Conservation (phyloP, 2,329 filamentous ascomycete species). For the Paraphoma sp. region DNA sequence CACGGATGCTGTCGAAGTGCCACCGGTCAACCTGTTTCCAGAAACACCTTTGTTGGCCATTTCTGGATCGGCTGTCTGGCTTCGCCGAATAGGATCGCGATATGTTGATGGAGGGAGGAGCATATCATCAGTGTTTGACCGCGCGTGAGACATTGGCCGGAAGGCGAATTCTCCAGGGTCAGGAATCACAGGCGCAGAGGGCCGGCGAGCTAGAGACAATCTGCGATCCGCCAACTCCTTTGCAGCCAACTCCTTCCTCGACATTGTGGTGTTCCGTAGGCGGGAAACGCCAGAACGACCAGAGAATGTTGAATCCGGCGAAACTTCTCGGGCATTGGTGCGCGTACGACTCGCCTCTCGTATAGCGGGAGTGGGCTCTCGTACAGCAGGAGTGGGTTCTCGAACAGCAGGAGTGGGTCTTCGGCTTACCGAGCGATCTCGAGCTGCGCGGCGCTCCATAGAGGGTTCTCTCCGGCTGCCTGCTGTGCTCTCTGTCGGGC, state of each 20-base stretch:
- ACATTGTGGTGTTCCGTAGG: conserved; percentile 37
- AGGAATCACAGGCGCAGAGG: conserved; percentile 80
- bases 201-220: conserved; percentile 76
- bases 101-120: conserved; percentile 43
- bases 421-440: conserved; percentile 47
- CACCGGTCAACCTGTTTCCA: conserved; percentile 38
- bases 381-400: conserved; percentile 34
- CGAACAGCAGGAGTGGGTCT: conserved; percentile 35
- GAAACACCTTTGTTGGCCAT: conserved; percentile 49
- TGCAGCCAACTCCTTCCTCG: conserved; percentile 61
- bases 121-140: conserved; percentile 51
- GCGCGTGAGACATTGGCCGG: conserved; percentile 41
- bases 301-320: conserved; percentile 45
- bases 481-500: conserved; percentile 53
- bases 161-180: conserved; percentile 66
- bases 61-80: conserved; percentile 70
- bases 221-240: conserved; percentile 88
- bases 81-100: conserved; percentile 57
- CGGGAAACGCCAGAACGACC: conserved; percentile 36
- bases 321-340: conserved; percentile 38
- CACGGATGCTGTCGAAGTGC: conserved; percentile 58
- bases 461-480: conserved; percentile 54
- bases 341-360: conserved; percentile 45
- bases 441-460: conserved; percentile 49
- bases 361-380: conserved; percentile 31